Evolutionary conservation across 345 rosid species (phyloP).

Genomic region (Moringa oleifera): DNA sequence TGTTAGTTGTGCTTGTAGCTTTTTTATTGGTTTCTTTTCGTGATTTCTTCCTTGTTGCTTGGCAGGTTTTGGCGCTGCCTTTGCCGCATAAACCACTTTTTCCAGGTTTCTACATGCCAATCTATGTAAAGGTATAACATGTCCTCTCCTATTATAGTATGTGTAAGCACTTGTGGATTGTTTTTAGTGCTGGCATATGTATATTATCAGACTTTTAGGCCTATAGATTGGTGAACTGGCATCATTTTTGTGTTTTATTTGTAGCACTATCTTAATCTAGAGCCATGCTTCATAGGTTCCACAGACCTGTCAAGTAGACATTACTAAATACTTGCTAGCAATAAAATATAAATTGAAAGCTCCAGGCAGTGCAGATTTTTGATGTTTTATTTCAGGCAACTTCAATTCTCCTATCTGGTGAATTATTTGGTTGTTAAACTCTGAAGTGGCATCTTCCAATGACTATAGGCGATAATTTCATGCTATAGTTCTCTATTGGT

Average conservation of each 20-base stretch:
- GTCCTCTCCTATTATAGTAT: neutral
- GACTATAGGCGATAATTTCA: neutral
- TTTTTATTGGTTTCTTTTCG: neutral
- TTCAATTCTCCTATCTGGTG: neutral
- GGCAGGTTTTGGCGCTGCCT: constrained; percentile 91
- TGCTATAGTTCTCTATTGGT: neutral
- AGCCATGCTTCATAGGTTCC: neutral
- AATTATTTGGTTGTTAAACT: neutral
- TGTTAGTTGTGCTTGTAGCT: neutral
- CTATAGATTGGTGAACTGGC: too few species aligned
- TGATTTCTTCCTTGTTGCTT: constrained; percentile 11
- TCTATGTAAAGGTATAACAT: constrained; percentile 78
- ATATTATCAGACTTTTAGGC: neutral
- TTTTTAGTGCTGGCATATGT: neutral
- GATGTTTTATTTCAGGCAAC: neutral
- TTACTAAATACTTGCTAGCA: neutral
- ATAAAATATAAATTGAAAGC: too few species aligned
- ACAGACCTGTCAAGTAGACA: neutral
- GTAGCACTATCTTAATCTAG: neutral
- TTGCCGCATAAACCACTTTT: constrained; percentile 90
- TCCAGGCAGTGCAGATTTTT: neutral
- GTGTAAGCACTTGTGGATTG: neutral
- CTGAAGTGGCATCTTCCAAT: neutral
- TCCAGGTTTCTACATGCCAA: constrained; percentile 98
- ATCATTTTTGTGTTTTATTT: too few species aligned